phyloP scores from a whole-genome alignment of 352 stramenopile species.

The Phytophthora cactorum region DNA sequence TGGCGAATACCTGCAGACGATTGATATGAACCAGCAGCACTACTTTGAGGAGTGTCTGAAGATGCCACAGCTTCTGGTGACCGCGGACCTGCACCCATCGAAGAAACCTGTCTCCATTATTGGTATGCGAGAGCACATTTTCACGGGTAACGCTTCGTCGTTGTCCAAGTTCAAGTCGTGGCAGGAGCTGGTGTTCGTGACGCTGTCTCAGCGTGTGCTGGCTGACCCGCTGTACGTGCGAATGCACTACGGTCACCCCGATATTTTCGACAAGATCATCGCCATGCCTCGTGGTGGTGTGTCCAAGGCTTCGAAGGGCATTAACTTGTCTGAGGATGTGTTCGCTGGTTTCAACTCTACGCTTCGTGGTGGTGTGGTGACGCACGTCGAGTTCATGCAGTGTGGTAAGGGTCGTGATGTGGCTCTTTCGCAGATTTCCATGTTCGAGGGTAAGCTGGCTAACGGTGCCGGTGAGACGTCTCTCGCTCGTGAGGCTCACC shows the following conservation, averaged over 20 bases:
- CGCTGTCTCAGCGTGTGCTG: conserved; percentile 76
- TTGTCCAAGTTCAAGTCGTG: conserved; percentile 85
- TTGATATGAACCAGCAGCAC: conserved; percentile 92
- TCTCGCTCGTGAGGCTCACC: conserved; percentile 73
- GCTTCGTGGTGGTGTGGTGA: conserved; percentile 69
- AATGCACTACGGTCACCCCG: conserved; percentile 86
- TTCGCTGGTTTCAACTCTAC: conserved; percentile 82
- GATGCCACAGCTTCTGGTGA: conserved; percentile 80
- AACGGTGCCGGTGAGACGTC: conserved; percentile 80
- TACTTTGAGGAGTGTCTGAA: conserved; percentile 91
- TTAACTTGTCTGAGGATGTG: conserved; percentile 86
- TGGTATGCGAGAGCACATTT: conserved; percentile 87
- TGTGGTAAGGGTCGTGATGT: conserved; percentile 85
- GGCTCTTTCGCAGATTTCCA: conserved; percentile 79
- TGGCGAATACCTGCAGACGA: conserved; percentile 88
- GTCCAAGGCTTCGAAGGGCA: conserved; percentile 80
- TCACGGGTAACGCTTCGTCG: conserved; percentile 79
- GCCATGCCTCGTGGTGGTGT: conserved; percentile 74
- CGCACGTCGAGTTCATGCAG: conserved; percentile 83
- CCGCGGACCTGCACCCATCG: conserved; percentile 65
- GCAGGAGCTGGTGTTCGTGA: conserved; percentile 85
- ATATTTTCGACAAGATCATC: conserved; percentile 86
- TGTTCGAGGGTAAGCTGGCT: conserved; percentile 82
- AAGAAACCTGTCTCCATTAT: conserved; percentile 82
- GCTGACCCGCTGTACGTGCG: conserved; percentile 76